Base-by-base conservation (phyloP, 2,329 filamentous ascomycete species). In the Pestalotiopsis sp. region DNA sequence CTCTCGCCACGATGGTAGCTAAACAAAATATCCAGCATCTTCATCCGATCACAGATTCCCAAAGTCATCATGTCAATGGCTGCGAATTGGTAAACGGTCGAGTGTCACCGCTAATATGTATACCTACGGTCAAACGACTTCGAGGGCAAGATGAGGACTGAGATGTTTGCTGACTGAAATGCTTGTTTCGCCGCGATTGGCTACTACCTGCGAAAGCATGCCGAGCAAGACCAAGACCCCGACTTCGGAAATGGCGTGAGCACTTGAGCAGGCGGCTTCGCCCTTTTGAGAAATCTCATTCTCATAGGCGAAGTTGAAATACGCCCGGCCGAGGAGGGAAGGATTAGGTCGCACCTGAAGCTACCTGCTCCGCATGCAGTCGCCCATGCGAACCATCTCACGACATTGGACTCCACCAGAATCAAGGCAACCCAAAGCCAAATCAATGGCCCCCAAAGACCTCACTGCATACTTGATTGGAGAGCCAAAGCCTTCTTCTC, bases 381-480 rank as follows among this genome's bases (percentile, higher is more conserved):
- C 49, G 63, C 41, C 52, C 63, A 66, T 38, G 63, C 63, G 49
- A 56, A 57, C 23, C 39, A 23, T 56, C 52, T 25, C 41, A 66
- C 56, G 61, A 68, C 59, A 60, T 68, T 62, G 31, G 67, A 61
- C 52, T 31, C 31, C 52, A 60, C 57, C 36, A 52, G 56, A 36
- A 27, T 45, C 20, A 65, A 57, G 60, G 60, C 20, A 45, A 23
- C 17, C 49, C 49, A n/a, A 41, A 57, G 38, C 14, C 63, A 39
- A 63, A 66, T 63, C 57, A 61, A 62, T 66, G 39, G 31, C 64
- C 31, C 56, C 67, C 52, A 59, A 68, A 36, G 17, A 25, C 39
- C 20, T 49, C 52, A 38, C 67, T 58, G 63, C 64, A 64, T 20
- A 12, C 57, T 63, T 68, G 67, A 68, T 68, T 68, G 67, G 67